These are phyloP conservation scores for Penicillium soppii DNA, from an alignment of 495 filamentous ascomycete species.

Conservation along the genomic window DNA sequence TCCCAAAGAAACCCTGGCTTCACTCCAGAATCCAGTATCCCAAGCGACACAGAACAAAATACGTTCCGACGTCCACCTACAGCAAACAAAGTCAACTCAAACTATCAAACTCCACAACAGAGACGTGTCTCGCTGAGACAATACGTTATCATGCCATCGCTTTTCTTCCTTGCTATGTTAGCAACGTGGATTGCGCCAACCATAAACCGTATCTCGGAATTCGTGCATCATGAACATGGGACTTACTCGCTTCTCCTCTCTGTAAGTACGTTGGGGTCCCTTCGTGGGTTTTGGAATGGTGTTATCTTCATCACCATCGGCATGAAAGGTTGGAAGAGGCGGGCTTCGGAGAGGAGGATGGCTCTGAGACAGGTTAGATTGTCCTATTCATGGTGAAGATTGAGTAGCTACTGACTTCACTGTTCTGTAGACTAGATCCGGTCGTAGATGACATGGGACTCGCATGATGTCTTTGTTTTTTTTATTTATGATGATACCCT, in stretches of 20 bases:
- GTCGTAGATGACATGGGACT: neutral
- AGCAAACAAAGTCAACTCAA: neutral
- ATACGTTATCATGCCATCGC: slow-evolving; percentile 48
- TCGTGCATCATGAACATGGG: slow-evolving; percentile 29
- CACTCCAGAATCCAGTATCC: slow-evolving; percentile 7
- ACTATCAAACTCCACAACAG: slow-evolving; percentile 10
- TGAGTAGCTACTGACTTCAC: neutral
- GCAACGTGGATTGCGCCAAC: slow-evolving; percentile 47
- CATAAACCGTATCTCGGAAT: slow-evolving; percentile 36
- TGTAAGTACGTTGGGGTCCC: slow-evolving; percentile 39
- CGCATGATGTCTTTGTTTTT: neutral
- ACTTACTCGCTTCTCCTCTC: slow-evolving; percentile 39
- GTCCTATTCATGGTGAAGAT: neutral
- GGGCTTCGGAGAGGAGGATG: slow-evolving; percentile 1
- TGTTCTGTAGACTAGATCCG: neutral
- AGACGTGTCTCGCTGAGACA: slow-evolving; percentile 43
- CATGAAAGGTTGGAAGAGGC: slow-evolving; percentile 35
- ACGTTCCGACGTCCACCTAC: neutral
- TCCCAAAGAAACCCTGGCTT: neutral
- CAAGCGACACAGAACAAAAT: slow-evolving; percentile 6
- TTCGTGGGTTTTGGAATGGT: slow-evolving; percentile 51
- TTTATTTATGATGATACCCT: neutral
- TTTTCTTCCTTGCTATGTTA: slow-evolving; percentile 47
- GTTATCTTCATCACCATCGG: slow-evolving; percentile 44
- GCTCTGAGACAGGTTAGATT: slow-evolving; percentile 1